These are phyloP conservation scores for Periglandula ipomoeae DNA, from an alignment of 2,329 filamentous ascomycete genomes.

Conservation along the genomic window DNA sequence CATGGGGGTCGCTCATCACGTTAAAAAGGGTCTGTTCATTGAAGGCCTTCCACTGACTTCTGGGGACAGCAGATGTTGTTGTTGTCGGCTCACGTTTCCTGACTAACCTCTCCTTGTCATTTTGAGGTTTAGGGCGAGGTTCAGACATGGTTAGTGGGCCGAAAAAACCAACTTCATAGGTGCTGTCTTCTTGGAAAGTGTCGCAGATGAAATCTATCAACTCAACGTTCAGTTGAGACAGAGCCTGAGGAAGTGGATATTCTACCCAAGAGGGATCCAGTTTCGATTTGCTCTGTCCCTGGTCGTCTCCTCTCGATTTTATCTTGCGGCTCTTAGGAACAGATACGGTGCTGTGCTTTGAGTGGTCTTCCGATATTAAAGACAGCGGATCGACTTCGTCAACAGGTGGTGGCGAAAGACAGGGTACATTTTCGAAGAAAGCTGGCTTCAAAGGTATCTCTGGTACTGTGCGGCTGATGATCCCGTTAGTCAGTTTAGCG, in stretches of 20 bases:
- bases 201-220: slow-evolving; percentile 53
- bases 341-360: slow-evolving; percentile 1
- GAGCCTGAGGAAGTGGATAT: slow-evolving; percentile 43
- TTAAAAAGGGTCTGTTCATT: slow-evolving; percentile 57
- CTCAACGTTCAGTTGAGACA: slow-evolving; percentile 44
- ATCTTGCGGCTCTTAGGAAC: slow-evolving; percentile 3
- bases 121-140: slow-evolving; percentile 10
- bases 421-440: slow-evolving; percentile 28
- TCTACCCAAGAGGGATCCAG: slow-evolving; percentile 11
- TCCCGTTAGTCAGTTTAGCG: slow-evolving; percentile 18
- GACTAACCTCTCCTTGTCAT: slow-evolving; percentile 6
- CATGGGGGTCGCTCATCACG: slow-evolving; percentile 48
- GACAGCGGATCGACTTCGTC: slow-evolving; percentile 12
- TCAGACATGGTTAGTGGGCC: slow-evolving; percentile 21
- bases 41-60: slow-evolving; percentile 48
- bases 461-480: slow-evolving; percentile 21
- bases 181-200: slow-evolving; percentile 47
- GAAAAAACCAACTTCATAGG: slow-evolving; percentile 38
- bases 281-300: slow-evolving; percentile 18
- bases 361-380: slow-evolving; percentile 9
- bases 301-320: slow-evolving; percentile 9
- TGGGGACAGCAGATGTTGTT: slow-evolving; percentile 8
- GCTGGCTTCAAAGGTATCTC: slow-evolving; percentile 26
- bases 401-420: slow-evolving; percentile 15
- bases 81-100: slow-evolving; percentile 4